A percentile compares a stretch with the other conserved stretches of the same genome.
Evolutionary conservation across 2,329 filamentous ascomycete genomes (phyloP).

Genomic region (Epichloe gansuensis): DNA sequence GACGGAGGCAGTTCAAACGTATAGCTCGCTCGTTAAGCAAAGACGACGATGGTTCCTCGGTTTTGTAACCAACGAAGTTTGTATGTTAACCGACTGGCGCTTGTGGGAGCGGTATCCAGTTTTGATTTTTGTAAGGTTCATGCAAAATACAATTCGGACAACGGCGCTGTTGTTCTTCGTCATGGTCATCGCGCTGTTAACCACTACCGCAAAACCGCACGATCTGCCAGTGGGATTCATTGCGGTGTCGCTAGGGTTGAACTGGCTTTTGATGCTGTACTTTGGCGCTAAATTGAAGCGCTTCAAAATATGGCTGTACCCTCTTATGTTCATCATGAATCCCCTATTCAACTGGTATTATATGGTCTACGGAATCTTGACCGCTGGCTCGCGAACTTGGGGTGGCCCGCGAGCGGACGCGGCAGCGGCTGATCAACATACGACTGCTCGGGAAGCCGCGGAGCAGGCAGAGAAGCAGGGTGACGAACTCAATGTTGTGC

Average conservation of each 20-base stretch:
- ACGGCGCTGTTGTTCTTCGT: constrained; percentile 92
- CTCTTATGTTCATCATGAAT: constrained; percentile 88
- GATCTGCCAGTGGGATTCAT: constrained; percentile 90
- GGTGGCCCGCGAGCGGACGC: constrained; percentile 87
- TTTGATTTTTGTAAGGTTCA: constrained; percentile 74
- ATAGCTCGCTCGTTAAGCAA: constrained; percentile 79
- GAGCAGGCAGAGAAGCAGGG: constrained; percentile 66
- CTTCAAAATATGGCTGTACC: constrained; percentile 92
- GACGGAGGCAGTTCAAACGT: constrained; percentile 89
- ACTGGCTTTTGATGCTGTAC: constrained; percentile 93
- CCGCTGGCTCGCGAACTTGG: constrained; percentile 89
- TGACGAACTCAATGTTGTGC: constrained; percentile 81
- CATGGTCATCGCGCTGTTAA: constrained; percentile 75
- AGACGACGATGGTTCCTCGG: constrained; percentile 92
- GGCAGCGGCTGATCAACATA: constrained; percentile 62
- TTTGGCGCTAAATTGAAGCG: constrained; percentile 78
- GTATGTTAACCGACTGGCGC: constrained; percentile 90
- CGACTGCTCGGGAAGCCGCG: constrained; percentile 71
- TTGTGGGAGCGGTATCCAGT: constrained; percentile 87
- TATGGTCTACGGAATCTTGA: constrained; percentile 95
- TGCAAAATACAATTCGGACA: constrained; percentile 92
- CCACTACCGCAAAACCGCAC: constrained; percentile 64
- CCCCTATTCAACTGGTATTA: constrained; percentile 98
- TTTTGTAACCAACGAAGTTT: constrained; percentile 95
- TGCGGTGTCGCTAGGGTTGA: constrained; percentile 79